Percentiles rank a stretch among this genome's conserved stretches.
These are phyloP conservation scores for Capsella bursapastoris DNA, from an alignment of 345 rosid genomes.

Conservation along the genomic window DNA sequence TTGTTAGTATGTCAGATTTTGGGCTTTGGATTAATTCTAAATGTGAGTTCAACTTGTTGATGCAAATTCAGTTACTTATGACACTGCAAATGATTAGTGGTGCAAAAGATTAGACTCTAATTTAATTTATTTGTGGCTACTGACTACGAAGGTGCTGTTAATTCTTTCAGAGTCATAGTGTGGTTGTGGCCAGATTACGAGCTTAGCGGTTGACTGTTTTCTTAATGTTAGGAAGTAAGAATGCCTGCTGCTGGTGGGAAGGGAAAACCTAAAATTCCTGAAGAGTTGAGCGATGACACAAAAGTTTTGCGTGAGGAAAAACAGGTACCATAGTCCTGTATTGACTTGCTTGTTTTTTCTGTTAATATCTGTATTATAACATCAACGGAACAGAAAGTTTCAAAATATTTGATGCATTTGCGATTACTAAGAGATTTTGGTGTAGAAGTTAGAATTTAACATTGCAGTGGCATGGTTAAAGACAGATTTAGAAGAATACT, in stretches of 20 bases:
- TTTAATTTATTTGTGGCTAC: neutral
- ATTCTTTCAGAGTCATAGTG: neutral
- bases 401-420: constrained; percentile 5
- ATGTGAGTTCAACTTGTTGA: neutral
- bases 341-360: neutral
- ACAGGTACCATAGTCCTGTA: constrained; percentile 53
- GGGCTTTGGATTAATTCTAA: neutral
- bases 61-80: neutral
- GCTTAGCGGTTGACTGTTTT: constrained; percentile 17
- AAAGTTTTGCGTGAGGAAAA: constrained; percentile 87
- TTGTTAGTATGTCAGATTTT: neutral
- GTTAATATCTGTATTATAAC: neutral
- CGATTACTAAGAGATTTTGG: constrained; percentile 6
- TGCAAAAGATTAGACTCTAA: neutral
- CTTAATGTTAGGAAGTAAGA: constrained; percentile 81
- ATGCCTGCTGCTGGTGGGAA: constrained; percentile 98
- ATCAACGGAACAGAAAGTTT: neutral
- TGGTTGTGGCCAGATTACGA: neutral
- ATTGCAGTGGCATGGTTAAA: neutral
- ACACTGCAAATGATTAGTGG: neutral
- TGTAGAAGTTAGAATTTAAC: neutral
- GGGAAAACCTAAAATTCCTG: constrained; percentile 70
- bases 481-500: neutral
- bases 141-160: neutral
- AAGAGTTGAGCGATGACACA: constrained; percentile 86